Base-by-base conservation (phyloP, 1,284 basidiomycete species). In the Caloboletus firmus region DNA sequence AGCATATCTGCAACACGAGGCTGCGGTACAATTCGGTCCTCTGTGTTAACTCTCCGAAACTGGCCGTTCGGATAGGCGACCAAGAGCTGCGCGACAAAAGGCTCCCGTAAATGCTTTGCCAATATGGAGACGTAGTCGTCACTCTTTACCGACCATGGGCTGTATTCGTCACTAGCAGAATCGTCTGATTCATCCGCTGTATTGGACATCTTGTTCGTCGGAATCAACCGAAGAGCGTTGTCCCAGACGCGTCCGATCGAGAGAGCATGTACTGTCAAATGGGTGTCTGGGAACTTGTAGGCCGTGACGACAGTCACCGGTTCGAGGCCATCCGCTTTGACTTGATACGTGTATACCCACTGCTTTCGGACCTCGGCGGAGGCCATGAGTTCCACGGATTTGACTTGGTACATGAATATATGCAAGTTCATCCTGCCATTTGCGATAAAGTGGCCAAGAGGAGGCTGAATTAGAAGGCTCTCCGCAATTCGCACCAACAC, bases 341-440 rank as follows among this genome's bases (percentile, higher is more conserved):
- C 31, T 17, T 42, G 46, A 34, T 65, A 65, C 52, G 11, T 46
- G 51, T 60, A 56, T 1, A 55, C 32, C 44, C 18, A 15, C 31
- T 45, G 52, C 40, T 59, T 65, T 11, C 22, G 52, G 10, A 46
- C 39, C 34, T 57, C 39, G 17, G 41, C 39, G 22, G 49, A 47
- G 3, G 45, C 26, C 5, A 30, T 18, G 41, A 62, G 52, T 5
- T 45, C 4, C 9, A 66, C 42, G 4, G 63, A 57, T 11, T 13
- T 44, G 37, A 67, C 62, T 39, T 66, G 66, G 49, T 65, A 56
- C 32, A 65, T 64, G 28, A 68, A 65, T 32, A 53, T 31, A 17
- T 56, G 62, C 42, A 65, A 24, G 51, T 68, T 65, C 65, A 65
- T 68, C 46, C 59, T 54, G n/a, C 63, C 65, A 20, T 68, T 68